Percentiles rank a stretch among this genome's conserved stretches.
phyloP scores from a whole-genome alignment of 1,139 yeast genomes.

The Sugiyamaella xylanicola region DNA sequence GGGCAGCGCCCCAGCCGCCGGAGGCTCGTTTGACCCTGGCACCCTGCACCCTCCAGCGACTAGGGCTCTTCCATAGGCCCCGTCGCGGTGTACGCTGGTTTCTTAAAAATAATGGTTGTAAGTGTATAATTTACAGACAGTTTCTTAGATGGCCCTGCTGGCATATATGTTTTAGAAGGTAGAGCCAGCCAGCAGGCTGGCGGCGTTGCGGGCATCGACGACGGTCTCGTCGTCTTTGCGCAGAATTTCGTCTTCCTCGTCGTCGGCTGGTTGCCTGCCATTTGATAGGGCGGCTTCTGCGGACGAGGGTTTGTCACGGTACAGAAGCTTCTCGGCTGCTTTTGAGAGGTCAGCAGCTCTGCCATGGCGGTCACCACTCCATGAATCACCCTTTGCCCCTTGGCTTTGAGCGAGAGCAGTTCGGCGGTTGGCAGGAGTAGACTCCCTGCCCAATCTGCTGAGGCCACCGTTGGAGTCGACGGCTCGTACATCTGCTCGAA shows the following conservation, averaged over 20 bases:
- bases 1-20: background rate
- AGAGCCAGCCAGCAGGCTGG: constrained; percentile 72
- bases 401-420: constrained; percentile 46
- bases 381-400: constrained; percentile 62
- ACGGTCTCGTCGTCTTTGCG: constrained; percentile 40
- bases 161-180: constrained; percentile 52
- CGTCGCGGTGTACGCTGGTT: too few species aligned
- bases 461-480: constrained; percentile 82
- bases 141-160: background rate
- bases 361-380: constrained; percentile 52
- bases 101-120: too few species aligned
- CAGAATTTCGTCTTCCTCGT: constrained; percentile 35
- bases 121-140: background rate
- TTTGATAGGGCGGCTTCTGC: background rate
- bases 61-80: too few species aligned
- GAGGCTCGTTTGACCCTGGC: background rate
- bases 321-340: constrained; percentile 14
- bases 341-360: constrained; percentile 44
- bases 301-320: constrained; percentile 13
- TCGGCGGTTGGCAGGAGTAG: constrained; percentile 43
- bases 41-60: background rate
- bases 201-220: constrained; percentile 83
- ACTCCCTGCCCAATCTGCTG: constrained; percentile 78
- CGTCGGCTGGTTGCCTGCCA: constrained; percentile 26
- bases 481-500: constrained; percentile 71